A percentile compares a stretch with the other conserved stretches of the same genome.
phyloP scores from a whole-genome alignment of 768 basidiomycete species.

The Crassisporium funariophilum region DNA sequence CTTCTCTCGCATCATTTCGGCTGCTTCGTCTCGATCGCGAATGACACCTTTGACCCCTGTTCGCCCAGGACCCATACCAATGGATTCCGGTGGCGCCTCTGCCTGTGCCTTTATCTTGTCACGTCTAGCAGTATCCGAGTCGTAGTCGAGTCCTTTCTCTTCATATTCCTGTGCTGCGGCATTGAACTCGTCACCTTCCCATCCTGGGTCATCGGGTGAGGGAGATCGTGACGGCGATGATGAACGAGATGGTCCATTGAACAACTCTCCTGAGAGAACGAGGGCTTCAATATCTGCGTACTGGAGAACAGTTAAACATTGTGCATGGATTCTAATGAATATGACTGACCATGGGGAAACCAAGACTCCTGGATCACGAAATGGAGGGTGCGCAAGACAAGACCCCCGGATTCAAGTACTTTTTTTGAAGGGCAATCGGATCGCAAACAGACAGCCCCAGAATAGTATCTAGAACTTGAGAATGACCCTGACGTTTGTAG shows the following conservation, averaged over 20 bases:
- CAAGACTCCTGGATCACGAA: not conserved
- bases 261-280: conserved; percentile 78
- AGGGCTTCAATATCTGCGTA: conserved; percentile 64
- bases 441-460: too few species aligned
- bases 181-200: conserved; percentile 51
- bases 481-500: too few species aligned
- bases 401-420: too few species aligned
- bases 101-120: conserved; percentile 35
- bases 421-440: too few species aligned
- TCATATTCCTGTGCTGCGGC: conserved; percentile 37
- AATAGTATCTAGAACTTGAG: too few species aligned
- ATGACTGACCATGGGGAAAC: not conserved
- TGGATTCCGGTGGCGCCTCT: conserved; percentile 48
- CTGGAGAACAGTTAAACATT: conserved; percentile 11
- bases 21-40: conserved; percentile 76
- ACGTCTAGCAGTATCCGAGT: conserved; percentile 43
- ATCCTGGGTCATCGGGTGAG: conserved; percentile 54
- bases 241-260: conserved; percentile 54
- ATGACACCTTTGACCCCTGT: conserved; percentile 92
- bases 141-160: conserved; percentile 45
- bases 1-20: conserved; percentile 52
- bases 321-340: not conserved
- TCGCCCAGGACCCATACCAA: conserved; percentile 84
- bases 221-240: conserved; percentile 67
- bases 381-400: too few species aligned